A percentile compares a stretch with the other conserved stretches of the same genome.
These are phyloP conservation scores for Zalaria sp. DNA, from an alignment of 2,329 filamentous ascomycete species.

Conservation along the genomic window DNA sequence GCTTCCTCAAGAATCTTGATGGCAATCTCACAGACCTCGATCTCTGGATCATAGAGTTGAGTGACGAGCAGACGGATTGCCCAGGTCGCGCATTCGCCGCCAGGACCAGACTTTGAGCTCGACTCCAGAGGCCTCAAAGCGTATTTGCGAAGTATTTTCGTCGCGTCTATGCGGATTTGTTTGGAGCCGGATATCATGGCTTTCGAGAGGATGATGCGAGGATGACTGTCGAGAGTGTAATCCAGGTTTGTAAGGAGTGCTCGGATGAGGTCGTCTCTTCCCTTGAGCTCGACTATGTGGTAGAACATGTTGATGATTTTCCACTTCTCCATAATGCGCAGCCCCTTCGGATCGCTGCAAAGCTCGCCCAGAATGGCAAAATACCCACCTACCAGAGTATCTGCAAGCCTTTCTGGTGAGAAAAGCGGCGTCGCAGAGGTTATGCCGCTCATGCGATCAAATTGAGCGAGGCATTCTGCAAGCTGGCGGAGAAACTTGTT, in stretches of 20 bases:
- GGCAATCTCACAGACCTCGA: slow-evolving; percentile 89
- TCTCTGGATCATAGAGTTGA: slow-evolving; percentile 91
- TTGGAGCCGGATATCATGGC: slow-evolving; percentile 85
- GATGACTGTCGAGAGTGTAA: slow-evolving; percentile 72
- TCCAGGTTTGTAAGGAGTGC: slow-evolving; percentile 82
- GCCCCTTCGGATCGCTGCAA: slow-evolving; percentile 66
- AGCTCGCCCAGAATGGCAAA: slow-evolving; percentile 84
- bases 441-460: slow-evolving; percentile 62
- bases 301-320: slow-evolving; percentile 99
- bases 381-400: slow-evolving; percentile 84
- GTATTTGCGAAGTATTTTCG: slow-evolving; percentile 75
- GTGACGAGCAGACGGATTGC: slow-evolving; percentile 95
- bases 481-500: slow-evolving; percentile 90
- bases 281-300: slow-evolving; percentile 83
- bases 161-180: slow-evolving; percentile 79
- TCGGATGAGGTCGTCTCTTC: slow-evolving; percentile 83
- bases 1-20: slow-evolving; percentile 97
- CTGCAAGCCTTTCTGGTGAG: slow-evolving; percentile 66
- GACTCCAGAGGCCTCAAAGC: slow-evolving; percentile 45
- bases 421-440: slow-evolving; percentile 83
- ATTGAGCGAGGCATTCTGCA: slow-evolving; percentile 88
- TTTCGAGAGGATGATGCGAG: slow-evolving; percentile 84
- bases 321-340: slow-evolving; percentile 88
- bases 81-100: slow-evolving; percentile 72
- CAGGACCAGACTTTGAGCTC: slow-evolving; percentile 18